Conservation (phyloP, 495 filamentous ascomycete species). For the Tuber melanosporum region DNA sequence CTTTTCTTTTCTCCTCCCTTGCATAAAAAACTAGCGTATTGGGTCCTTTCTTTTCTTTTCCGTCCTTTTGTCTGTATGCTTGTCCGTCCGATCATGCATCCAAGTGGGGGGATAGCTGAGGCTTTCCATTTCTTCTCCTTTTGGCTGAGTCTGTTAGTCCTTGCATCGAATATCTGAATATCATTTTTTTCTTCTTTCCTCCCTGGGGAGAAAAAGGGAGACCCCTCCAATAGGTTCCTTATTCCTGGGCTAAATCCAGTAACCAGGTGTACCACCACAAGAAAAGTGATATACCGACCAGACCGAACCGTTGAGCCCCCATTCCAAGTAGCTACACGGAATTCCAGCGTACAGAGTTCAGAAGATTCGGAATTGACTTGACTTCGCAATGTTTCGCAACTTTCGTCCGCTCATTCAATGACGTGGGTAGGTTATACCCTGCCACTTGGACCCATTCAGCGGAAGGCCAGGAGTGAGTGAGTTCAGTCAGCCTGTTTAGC, state of each 20-base stretch:
- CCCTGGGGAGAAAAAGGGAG: neutral
- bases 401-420: neutral
- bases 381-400: neutral
- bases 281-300: neutral
- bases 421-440: constrained; percentile 2
- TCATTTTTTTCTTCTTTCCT: constrained; percentile 5
- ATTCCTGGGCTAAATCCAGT: neutral
- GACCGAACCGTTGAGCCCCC: neutral
- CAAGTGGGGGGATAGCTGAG: neutral
- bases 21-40: neutral
- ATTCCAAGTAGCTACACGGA: neutral
- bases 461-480: neutral
- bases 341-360: neutral
- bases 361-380: neutral
- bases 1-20: neutral
- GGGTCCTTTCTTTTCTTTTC: neutral
- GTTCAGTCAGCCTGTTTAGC: neutral
- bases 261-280: neutral
- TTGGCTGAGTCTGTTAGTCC: neutral
- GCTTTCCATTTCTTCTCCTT: neutral
- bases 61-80: neutral
- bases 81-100: neutral
- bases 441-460: constrained; percentile 1
- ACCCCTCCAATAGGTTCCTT: neutral
- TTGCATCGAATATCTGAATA: neutral